Conservation (phyloP, 2,329 filamentous ascomycete species). For the Ophiocordyceps camponoti-saundersi region DNA sequence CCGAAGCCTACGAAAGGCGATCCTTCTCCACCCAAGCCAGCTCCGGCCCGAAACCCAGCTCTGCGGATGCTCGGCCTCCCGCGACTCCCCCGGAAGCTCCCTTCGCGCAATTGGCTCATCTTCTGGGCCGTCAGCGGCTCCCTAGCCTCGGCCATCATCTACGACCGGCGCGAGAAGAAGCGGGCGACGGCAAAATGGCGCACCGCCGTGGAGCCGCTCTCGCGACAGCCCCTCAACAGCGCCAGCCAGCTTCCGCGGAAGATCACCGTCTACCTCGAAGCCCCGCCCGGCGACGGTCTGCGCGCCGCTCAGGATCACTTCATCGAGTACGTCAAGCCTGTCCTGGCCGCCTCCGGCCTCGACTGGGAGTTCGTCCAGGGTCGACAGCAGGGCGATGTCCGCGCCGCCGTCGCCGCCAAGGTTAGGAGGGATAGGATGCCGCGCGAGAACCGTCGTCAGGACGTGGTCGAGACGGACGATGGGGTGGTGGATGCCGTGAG, state of each 20-base stretch:
- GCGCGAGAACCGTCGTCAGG: constrained; percentile 32
- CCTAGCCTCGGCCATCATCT: constrained; percentile 66
- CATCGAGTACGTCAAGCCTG: constrained; percentile 86
- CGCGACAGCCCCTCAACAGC: constrained; percentile 52
- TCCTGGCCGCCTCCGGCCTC: constrained; percentile 73
- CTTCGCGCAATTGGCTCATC: constrained; percentile 95
- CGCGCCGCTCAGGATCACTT: constrained; percentile 85
- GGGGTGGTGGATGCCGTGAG: constrained; percentile 46
- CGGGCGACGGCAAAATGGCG: constrained; percentile 76
- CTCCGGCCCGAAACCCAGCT: constrained; percentile 42
- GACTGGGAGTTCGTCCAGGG: constrained; percentile 97
- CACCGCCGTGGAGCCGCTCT: constrained; percentile 67
- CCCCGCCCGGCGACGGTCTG: constrained; percentile 74
- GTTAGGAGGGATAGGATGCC: constrained; percentile 56
- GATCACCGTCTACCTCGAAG: constrained; percentile 71
- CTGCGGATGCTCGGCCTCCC: constrained; percentile 73
- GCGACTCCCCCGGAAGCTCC: constrained; percentile 65
- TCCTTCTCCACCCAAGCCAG: constrained; percentile 16
- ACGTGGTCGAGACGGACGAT: constrained; percentile 29
- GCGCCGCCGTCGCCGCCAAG: constrained; percentile 71
- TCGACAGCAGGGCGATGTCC: constrained; percentile 77
- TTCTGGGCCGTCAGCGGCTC: constrained; percentile 69
- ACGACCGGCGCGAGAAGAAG: constrained; percentile 84
- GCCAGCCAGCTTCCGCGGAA: constrained; percentile 62
- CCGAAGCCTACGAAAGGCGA: constrained; percentile 3